phyloP scores from a whole-genome alignment of 2,329 filamentous ascomycete species.

The Aspergillus pseudoterreus region DNA sequence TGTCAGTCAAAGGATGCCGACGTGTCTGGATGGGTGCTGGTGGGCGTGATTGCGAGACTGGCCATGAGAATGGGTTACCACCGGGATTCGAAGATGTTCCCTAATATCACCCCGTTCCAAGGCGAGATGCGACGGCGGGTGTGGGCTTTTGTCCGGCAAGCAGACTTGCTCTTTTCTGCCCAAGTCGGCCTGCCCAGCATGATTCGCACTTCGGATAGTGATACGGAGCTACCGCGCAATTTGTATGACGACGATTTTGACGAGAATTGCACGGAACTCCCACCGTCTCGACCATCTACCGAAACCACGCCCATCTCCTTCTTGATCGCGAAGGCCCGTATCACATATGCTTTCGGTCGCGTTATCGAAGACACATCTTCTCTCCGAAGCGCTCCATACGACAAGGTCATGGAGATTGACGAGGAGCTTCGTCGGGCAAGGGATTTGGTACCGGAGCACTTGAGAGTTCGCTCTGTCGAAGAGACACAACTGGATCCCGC shows the following conservation, averaged over 20 bases:
- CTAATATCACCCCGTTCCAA: slow-evolving; percentile 57
- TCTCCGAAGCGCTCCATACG: slow-evolving; percentile 50
- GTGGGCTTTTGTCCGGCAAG: slow-evolving; percentile 51
- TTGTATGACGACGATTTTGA: slow-evolving; percentile 64
- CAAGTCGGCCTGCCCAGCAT: slow-evolving; percentile 66
- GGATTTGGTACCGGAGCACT: slow-evolving; percentile 71
- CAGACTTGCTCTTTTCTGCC: slow-evolving; percentile 63
- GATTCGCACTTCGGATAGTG: slow-evolving; percentile 61
- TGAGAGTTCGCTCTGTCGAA: slow-evolving; percentile 71
- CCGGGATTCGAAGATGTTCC: slow-evolving; percentile 58
- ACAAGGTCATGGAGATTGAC: slow-evolving; percentile 60
- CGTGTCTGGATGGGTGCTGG: slow-evolving; percentile 57
- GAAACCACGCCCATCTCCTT: slow-evolving; percentile 58
- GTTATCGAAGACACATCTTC: slow-evolving; percentile 43
- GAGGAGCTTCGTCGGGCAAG: slow-evolving; percentile 54
- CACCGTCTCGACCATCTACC: slow-evolving; percentile 52
- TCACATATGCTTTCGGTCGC: slow-evolving; percentile 42
- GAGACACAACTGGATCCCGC: slow-evolving; percentile 68
- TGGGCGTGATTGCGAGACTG: slow-evolving; percentile 57
- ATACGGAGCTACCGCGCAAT: slow-evolving; percentile 60
- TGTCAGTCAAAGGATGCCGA: slow-evolving; percentile 57
- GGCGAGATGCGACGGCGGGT: slow-evolving; percentile 55
- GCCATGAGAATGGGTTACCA: slow-evolving; percentile 67
- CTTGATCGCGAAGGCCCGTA: slow-evolving; percentile 44
- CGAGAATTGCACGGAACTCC: slow-evolving; percentile 53